Evolutionary conservation across 129 eudicot genomes (phyloP), one percentile per base, ranked within the genome.

Genomic region (Pseudognaphalium luteoalbum): DNA sequence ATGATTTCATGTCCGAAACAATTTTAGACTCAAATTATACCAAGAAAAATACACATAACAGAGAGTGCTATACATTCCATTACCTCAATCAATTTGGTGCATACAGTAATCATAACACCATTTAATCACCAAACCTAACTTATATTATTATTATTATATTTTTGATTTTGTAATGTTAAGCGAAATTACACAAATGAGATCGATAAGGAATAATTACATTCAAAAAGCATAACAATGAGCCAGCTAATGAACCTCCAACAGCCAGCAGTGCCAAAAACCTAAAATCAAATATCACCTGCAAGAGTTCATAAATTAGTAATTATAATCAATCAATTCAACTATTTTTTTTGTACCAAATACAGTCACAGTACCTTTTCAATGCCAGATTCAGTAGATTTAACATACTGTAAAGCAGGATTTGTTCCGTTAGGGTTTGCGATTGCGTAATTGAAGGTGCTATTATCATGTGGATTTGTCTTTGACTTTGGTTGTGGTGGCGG

Each of bases 251-350:
- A 30, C 97, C 98, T 28, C 86, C 96, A 78, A 93, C 87, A 73
- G 98, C 98, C 39, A 93, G 71, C 79, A 90, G 90, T 25, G 98
- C 98, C 91, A 93, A 72, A 76, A 93, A 93, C 66, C 96, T 89
- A 70, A 93, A 93, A 85, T 93, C 97, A 77, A 88, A 93, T 54
- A 93, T 93, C 44, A 85, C 85, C 97, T 93, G 86, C 75, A 14
- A 19, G 17, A 66, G 11, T 44, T 44, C 39, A 50, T 33, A 64
- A 32, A 52, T 12, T 9, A 66, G 14, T 14, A 66, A 32, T 14
- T 41, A 52, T 19, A 20, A 22, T 47, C 64, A 35, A 32, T 47
- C 9, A 16, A 41, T 22, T 21, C 19, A 4, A 64, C 34, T 32
- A 32, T 32, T 2, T 32, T 32, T 32, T 32, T 2, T 32, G 34